These are phyloP conservation scores for Aeminium ludgeri DNA, from an alignment of 495 filamentous ascomycete genomes.

Conservation along the genomic window DNA sequence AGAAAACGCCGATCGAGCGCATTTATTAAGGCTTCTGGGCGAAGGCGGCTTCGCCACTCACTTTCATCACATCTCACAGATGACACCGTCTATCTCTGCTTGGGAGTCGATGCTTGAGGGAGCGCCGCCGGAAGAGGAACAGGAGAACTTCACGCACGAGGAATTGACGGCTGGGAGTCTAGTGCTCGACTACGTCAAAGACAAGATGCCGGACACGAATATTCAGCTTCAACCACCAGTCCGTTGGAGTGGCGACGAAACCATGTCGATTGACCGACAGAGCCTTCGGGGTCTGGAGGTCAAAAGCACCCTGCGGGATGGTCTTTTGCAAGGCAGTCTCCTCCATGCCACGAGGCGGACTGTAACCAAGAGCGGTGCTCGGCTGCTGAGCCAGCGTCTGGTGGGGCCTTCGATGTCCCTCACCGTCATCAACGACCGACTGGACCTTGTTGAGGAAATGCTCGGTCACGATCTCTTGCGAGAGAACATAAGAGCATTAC, in stretches of 20 bases:
- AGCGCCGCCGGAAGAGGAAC: conserved; percentile 29
- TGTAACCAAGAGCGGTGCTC: conserved; percentile 74
- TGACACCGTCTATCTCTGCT: conserved; percentile 33
- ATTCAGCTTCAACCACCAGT: conserved; percentile 75
- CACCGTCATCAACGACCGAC: conserved; percentile 55
- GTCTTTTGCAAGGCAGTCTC: conserved; percentile 59
- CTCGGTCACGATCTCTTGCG: conserved; percentile 43
- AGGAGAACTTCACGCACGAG: conserved; percentile 28
- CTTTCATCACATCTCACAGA: conserved; percentile 16
- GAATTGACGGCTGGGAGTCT: conserved; percentile 55
- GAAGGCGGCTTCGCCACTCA: conserved; percentile 35
- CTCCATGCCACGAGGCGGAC: conserved; percentile 78
- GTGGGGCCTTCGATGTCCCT: conserved; percentile 74
- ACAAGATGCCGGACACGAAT: conserved; percentile 57
- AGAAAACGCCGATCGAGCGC: conserved; percentile 5
- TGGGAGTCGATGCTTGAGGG: conserved; percentile 68
- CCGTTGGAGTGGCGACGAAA: conserved; percentile 50
- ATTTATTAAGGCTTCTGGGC: conserved; percentile 7
- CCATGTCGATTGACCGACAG: conserved; percentile 82
- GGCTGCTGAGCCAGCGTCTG: conserved; percentile 68
- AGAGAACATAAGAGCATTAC: conserved; percentile 45
- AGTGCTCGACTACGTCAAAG: conserved; percentile 66
- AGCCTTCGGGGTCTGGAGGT: conserved; percentile 84
- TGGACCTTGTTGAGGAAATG: conserved; percentile 68
- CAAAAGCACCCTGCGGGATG: conserved; percentile 61